Evolutionary conservation across 169 alveolate species (phyloP).

Genomic region (Haemoproteus tartakovskyi): DNA sequence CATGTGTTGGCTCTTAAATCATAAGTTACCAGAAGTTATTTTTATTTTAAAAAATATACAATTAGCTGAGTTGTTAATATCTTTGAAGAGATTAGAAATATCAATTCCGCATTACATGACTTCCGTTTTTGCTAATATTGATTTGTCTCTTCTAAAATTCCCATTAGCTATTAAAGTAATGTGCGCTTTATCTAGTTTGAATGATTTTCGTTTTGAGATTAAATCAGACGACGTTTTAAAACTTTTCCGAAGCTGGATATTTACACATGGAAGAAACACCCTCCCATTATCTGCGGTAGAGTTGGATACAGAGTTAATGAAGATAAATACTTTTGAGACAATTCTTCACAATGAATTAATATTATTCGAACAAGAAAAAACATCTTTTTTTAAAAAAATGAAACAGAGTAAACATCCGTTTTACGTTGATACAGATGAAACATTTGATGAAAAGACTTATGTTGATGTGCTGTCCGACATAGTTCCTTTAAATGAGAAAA

Average conservation of each 20-base stretch:
- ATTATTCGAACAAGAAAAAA: too few species aligned
- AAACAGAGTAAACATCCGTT: too few species aligned
- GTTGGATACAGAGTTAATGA: too few species aligned
- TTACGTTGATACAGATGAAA: too few species aligned
- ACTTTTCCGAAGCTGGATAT: conserved; percentile 19
- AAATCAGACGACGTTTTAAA: conserved; percentile 29
- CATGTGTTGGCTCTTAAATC: conserved; percentile 5
- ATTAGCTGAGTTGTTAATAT: conserved; percentile 29
- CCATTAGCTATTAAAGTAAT: conserved; percentile 45
- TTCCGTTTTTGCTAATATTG: conserved; percentile 27
- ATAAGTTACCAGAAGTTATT: conserved; percentile 13
- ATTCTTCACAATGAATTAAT: too few species aligned
- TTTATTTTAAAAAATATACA: conserved; percentile 17
- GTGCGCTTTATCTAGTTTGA: conserved; percentile 4
- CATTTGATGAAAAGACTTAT: too few species aligned
- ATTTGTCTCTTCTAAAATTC: conserved; percentile 21
- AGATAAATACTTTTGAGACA: too few species aligned
- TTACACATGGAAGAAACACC: conserved; percentile 2
- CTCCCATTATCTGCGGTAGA: neutral
- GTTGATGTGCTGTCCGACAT: too few species aligned
- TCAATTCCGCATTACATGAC: conserved; percentile 1
- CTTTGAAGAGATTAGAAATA: conserved; percentile 21
- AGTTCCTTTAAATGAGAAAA: too few species aligned
- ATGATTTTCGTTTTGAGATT: conserved; percentile 14
- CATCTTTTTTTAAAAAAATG: too few species aligned